A percentile compares a stretch with the other conserved stretches of the same genome.
phyloP scores from a whole-genome alignment of 2,329 filamentous ascomycete genomes.

The Fusarium chuoi region DNA sequence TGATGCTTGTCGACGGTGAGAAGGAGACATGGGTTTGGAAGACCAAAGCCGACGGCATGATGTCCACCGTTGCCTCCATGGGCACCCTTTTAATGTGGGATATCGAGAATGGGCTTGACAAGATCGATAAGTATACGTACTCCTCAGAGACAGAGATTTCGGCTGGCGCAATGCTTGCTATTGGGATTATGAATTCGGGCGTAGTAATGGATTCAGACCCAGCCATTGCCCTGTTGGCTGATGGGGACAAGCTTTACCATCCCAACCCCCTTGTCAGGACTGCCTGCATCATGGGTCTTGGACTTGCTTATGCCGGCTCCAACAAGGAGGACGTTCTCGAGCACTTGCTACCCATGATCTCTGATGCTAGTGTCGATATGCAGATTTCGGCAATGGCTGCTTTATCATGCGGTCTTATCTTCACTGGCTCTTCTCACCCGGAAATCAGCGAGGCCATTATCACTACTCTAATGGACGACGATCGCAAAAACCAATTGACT shows the following conservation, averaged over 20 bases:
- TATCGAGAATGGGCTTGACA: constrained; percentile 89
- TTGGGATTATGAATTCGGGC: constrained; percentile 95
- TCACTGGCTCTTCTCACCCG: constrained; percentile 90
- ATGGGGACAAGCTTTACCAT: constrained; percentile 80
- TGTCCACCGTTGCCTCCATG: constrained; percentile 93
- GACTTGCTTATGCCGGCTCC: constrained; percentile 92
- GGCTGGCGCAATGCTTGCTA: constrained; percentile 90
- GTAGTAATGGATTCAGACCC: constrained; percentile 91
- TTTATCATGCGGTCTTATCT: constrained; percentile 87
- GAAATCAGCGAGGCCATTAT: constrained; percentile 94
- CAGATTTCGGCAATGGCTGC: constrained; percentile 97
- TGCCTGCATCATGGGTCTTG: constrained; percentile 94
- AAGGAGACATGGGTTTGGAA: constrained; percentile 99
- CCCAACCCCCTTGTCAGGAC: constrained; percentile 82
- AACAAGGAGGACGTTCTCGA: constrained; percentile 92
- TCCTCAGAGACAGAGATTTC: constrained; percentile 82
- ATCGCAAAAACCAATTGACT: constrained; percentile 88
- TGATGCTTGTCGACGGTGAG: constrained; percentile 92
- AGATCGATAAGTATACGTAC: constrained; percentile 95
- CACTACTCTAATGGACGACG: constrained; percentile 91
- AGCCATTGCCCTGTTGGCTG: constrained; percentile 85
- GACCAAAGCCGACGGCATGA: constrained; percentile 97
- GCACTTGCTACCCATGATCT: constrained; percentile 85
- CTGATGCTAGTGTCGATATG: constrained; percentile 87
- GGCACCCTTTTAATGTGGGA: constrained; percentile 95